A percentile compares a stretch with the other conserved stretches of the same genome.
Conservation (phyloP, 371 early-diverging fungal species). For the Paraphysoderma sedebokerense region DNA sequence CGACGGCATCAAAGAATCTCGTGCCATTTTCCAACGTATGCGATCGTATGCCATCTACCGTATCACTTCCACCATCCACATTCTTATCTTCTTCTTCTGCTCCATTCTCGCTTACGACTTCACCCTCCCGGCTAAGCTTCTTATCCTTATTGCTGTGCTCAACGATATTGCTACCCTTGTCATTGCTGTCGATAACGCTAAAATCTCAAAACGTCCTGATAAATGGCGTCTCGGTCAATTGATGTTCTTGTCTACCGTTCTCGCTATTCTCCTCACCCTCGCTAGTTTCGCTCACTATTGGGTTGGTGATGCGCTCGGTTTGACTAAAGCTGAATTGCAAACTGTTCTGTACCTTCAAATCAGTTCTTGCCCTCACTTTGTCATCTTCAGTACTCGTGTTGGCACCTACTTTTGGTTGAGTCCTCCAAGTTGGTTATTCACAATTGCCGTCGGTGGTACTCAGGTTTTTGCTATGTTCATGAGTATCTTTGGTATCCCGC, state of each 20-base stretch:
- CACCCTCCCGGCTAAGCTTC: slow-evolving; percentile 58
- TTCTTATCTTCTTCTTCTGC: slow-evolving; percentile 81
- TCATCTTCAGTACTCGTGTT: slow-evolving; percentile 87
- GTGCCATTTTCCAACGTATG: slow-evolving; percentile 86
- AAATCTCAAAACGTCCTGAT: slow-evolving; percentile 68
- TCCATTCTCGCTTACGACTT: slow-evolving; percentile 59
- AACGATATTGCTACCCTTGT: slow-evolving; percentile 86
- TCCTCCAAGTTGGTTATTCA: slow-evolving; percentile 60
- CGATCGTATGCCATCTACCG: slow-evolving; percentile 82
- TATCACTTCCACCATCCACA: slow-evolving; percentile 83
- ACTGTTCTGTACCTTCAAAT: slow-evolving; percentile 83
- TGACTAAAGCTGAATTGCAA: slow-evolving; percentile 27
- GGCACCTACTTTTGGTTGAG: slow-evolving; percentile 78
- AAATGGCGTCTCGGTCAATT: slow-evolving; percentile 87
- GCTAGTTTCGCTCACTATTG: slow-evolving; percentile 73
- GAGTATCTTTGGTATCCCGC: slow-evolving; percentile 46
- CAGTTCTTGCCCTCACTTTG: slow-evolving; percentile 85
- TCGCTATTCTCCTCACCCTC: slow-evolving; percentile 49
- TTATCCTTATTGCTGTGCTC: slow-evolving; percentile 54
- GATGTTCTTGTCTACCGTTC: slow-evolving; percentile 50
- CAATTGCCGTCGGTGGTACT: slow-evolving; percentile 64
- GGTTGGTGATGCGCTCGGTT: slow-evolving; percentile 45
- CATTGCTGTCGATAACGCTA: slow-evolving; percentile 77
- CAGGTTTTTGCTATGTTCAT: slow-evolving; percentile 81
- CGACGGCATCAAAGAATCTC: slow-evolving; percentile 62